Percentiles rank a stretch among this genome's conserved stretches.
phyloP scores from a whole-genome alignment of 169 alveolate species.

The Neospora caninum region DNA sequence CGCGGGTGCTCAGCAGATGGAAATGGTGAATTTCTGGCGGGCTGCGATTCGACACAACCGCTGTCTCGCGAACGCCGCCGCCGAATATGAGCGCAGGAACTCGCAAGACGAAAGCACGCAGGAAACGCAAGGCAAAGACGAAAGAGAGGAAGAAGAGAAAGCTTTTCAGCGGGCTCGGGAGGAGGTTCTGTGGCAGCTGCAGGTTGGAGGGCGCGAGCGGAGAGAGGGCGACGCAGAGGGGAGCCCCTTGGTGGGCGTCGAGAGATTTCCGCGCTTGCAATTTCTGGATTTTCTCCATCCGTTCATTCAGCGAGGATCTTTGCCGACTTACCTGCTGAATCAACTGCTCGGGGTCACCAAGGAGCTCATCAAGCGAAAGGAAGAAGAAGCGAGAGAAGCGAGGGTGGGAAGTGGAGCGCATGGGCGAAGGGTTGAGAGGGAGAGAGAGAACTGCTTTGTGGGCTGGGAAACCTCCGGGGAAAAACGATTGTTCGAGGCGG shows the following conservation, averaged over 20 bases:
- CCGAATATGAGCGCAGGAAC: not conserved
- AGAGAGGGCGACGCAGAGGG: not conserved
- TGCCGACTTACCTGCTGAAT: not conserved
- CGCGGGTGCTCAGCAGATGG: not conserved
- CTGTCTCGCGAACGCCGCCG: not conserved
- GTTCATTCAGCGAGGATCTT: not conserved
- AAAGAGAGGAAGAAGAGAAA: not conserved
- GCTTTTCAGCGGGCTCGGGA: not conserved
- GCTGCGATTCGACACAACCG: slow-evolving; percentile 7
- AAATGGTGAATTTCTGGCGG: not conserved
- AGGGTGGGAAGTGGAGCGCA: not conserved
- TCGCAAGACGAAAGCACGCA: not conserved
- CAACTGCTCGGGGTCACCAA: not conserved
- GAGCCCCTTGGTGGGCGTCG: not conserved
- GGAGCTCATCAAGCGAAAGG: not conserved
- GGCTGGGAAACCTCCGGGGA: not conserved
- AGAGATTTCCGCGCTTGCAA: not conserved
- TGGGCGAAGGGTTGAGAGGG: not conserved
- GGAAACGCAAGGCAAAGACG: too few species aligned
- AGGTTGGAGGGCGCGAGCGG: not conserved
- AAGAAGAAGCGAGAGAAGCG: not conserved
- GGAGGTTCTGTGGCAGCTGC: not conserved
- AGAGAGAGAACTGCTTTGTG: not conserved
- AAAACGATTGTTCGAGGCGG: not conserved
- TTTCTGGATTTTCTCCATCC: not conserved